Percentiles rank a stretch among this genome's conserved stretches.
phyloP scores from a whole-genome alignment of 2,329 filamentous ascomycete species.

The Arthrinium phaeospermum region DNA sequence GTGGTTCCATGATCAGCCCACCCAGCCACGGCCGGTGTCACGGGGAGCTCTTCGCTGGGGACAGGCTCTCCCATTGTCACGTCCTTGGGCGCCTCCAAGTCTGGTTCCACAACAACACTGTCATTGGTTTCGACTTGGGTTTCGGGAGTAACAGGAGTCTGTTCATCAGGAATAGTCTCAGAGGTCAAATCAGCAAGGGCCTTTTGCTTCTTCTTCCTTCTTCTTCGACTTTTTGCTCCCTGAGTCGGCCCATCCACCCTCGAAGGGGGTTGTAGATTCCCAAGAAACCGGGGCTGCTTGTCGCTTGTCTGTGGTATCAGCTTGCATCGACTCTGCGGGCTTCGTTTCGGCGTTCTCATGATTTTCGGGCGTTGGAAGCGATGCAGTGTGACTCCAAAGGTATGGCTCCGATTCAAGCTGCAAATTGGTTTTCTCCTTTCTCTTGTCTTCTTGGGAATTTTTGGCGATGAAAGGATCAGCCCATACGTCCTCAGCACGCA shows the following conservation, averaged over 20 bases:
- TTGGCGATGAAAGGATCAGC: neutral
- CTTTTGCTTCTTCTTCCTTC: neutral
- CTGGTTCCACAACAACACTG: neutral
- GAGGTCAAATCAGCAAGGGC: neutral
- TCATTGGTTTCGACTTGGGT: neutral
- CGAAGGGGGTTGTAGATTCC: neutral
- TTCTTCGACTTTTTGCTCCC: neutral
- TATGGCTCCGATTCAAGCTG: conserved; percentile 23
- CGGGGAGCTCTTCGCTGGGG: neutral
- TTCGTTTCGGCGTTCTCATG: neutral
- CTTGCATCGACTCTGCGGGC: neutral
- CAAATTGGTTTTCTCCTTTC: conserved; percentile 22
- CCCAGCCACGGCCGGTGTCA: neutral
- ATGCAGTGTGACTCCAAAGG: neutral
- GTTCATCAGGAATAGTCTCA: neutral
- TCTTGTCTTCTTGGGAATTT: conserved; percentile 30
- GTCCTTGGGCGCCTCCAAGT: neutral
- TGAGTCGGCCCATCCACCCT: neutral
- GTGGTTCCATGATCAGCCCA: conserved; percentile 11
- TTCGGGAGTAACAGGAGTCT: neutral
- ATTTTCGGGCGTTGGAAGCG: neutral
- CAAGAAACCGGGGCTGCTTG: neutral
- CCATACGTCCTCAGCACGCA: neutral
- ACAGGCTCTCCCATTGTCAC: neutral
- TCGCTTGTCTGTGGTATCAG: neutral